Evolutionary conservation across 164 flowering plant species (phyloP), one percentile per base, ranked within the genome.

Genomic region (Cinnamomum micranthum): DNA sequence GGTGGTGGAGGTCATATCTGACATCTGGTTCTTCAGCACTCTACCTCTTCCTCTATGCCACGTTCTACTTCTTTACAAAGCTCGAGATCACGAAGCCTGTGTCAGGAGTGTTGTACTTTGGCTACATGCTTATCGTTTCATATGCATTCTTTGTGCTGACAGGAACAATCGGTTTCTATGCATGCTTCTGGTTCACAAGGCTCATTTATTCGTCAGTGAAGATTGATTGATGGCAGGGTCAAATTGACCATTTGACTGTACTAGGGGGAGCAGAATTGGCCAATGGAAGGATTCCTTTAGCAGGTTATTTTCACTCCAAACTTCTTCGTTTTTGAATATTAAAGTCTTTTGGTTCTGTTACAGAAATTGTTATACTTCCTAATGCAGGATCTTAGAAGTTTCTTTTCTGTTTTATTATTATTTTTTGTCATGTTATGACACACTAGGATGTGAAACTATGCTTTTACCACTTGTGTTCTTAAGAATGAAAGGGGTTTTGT

Each of bases 1-100:
- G 98, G 98, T 94, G 98, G 98, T 94, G 98, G 98, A 90, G 97
- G 59, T 91, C 97, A 0, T 94, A 92, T 70, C 72, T 94, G 74
- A 92, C 98, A 20, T 88, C 98, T 1, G 98, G 98, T 24, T 94
- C 95, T 50, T 94, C 98, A 0, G 98, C 94, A 2, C 82, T 94
- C 41, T 92, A 92, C 77, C 88, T 94, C 31, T 92, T 94, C 85
- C 90, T 92, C 65, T 92, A 92, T 76, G 92, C 96, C 6, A 81
- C 91, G 11, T 91, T 91, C 82, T 92, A 90, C 85, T 94, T 94
- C 90, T 89, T 90, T 83, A 90, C 93, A 7, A 91, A 91, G 86
- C 97, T 92, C 28, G 91, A 94, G 71, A 92, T 92, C 73, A 88
- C 95, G 24, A 92, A 92, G 83, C 94, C 87, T 2, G 95, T 92